Evolutionary conservation across 495 filamentous ascomycete genomes (phyloP).

Genomic region (Aspergillus affinis): DNA sequence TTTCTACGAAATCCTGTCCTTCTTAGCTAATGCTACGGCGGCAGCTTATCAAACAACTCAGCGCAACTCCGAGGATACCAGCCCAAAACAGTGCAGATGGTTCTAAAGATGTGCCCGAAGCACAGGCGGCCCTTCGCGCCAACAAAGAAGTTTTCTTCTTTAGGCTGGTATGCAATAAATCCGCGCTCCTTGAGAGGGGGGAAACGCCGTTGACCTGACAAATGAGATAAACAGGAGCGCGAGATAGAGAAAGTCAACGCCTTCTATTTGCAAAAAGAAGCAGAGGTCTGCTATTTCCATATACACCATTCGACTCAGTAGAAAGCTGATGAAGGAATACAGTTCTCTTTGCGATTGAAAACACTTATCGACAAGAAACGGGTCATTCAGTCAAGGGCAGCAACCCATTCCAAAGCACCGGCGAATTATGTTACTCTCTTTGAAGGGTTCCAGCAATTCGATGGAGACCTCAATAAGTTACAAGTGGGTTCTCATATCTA

Average conservation of each 20-base stretch:
- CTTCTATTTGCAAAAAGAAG: conserved; percentile 97
- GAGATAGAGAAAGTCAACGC: conserved; percentile 98
- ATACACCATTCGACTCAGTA: neutral
- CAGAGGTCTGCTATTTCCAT: conserved; percentile 64
- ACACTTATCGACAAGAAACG: conserved; percentile 94
- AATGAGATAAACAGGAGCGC: conserved; percentile 63
- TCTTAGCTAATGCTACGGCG: conserved; percentile 18
- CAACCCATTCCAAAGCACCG: conserved; percentile 75
- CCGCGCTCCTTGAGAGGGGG: neutral
- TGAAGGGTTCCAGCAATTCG: conserved; percentile 95
- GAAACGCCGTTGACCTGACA: conserved; percentile 10
- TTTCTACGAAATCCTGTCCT: neutral
- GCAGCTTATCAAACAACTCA: conserved; percentile 97
- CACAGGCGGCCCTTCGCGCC: conserved; percentile 90
- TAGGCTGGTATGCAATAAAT: conserved; percentile 62
- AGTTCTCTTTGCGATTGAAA: conserved; percentile 90
- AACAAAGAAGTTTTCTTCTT: conserved; percentile 99
- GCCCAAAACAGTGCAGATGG: conserved; percentile 65
- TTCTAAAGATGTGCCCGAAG: conserved; percentile 55
- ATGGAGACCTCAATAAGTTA: conserved; percentile 91
- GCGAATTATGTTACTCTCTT: conserved; percentile 90
- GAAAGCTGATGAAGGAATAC: conserved; percentile 14
- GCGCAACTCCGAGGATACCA: conserved; percentile 79
- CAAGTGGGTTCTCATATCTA: conserved; percentile 48
- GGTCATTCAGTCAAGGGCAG: conserved; percentile 73